Percentiles rank a stretch among this genome's conserved stretches.
phyloP scores from a whole-genome alignment of 225 moss, liverwort and hornwort species.

The Polytrichum formosum region DNA sequence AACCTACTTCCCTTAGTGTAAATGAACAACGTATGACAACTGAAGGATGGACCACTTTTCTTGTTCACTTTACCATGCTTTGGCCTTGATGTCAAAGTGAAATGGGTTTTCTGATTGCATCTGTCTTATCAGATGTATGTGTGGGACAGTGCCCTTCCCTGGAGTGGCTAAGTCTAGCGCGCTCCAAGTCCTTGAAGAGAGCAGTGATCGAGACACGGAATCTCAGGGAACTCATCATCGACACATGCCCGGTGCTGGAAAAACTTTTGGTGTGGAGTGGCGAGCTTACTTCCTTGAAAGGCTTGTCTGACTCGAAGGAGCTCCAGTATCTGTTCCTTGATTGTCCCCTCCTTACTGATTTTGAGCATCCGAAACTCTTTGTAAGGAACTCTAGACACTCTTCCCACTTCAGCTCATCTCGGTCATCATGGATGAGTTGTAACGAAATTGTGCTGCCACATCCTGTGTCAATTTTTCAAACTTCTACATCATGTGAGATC shows the following conservation, averaged over 20 bases:
- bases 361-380: constrained; percentile 37
- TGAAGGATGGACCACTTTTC: too few relatives aligned
- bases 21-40: too few relatives aligned
- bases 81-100: neutral
- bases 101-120: constrained; percentile 1
- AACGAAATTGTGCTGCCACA: too few relatives aligned
- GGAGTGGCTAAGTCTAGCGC: constrained; percentile 63
- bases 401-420: neutral
- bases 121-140: constrained; percentile 19
- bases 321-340: constrained; percentile 66
- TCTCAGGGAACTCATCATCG: constrained; percentile 49
- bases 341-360: constrained; percentile 53
- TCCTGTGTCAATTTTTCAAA: too few relatives aligned
- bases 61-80: too few relatives aligned
- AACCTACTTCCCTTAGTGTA: too few relatives aligned
- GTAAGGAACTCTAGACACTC: constrained; percentile 16
- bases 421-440: too few relatives aligned
- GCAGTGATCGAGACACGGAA: constrained; percentile 47
- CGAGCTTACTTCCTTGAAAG: constrained; percentile 33
- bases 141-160: constrained; percentile 62
- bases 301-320: constrained; percentile 37
- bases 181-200: constrained; percentile 58
- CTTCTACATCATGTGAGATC: too few relatives aligned
- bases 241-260: constrained; percentile 54
- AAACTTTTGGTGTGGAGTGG: constrained; percentile 64